Evolutionary conservation across 2,329 filamentous ascomycete species (phyloP).

Genomic region (Nemania bipapillata): DNA sequence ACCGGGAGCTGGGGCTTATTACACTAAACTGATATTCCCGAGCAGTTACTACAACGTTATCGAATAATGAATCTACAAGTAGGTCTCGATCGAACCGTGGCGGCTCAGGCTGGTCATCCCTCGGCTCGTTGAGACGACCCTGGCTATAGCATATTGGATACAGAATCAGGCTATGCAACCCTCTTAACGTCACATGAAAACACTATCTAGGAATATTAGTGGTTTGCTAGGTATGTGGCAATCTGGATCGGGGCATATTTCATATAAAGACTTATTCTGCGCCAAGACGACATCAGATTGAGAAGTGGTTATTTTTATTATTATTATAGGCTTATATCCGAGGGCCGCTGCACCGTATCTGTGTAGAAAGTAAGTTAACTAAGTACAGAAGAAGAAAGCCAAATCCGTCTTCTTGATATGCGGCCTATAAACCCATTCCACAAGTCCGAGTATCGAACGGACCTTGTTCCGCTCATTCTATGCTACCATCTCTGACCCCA

Average conservation of each 20-base stretch:
- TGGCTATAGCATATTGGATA: no score
- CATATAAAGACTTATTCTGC: background rate
- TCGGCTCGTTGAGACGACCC: no score
- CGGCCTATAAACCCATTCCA: constrained; percentile 6
- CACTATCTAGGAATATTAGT: no score
- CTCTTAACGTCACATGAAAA: background rate
- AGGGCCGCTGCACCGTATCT: background rate
- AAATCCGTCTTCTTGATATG: constrained; percentile 1
- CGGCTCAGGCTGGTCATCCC: no score
- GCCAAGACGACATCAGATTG: background rate
- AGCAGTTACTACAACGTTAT: no score
- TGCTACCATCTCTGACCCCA: constrained; percentile 24
- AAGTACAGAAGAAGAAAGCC: background rate
- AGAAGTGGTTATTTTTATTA: constrained; percentile 12
- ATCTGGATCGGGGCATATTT: background rate
- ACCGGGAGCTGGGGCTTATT: no score
- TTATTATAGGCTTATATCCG: constrained; percentile 1
- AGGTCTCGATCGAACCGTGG: no score
- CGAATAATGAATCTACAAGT: no score
- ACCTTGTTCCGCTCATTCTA: constrained; percentile 22
- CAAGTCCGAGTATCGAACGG: constrained; percentile 1
- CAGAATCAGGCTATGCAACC: no score
- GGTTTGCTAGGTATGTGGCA: background rate
- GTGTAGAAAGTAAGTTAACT: background rate
- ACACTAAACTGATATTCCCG: no score